Evolutionary conservation across 1,139 yeast genomes (phyloP).

Genomic region (Saccharomyces hybrid): DNA sequence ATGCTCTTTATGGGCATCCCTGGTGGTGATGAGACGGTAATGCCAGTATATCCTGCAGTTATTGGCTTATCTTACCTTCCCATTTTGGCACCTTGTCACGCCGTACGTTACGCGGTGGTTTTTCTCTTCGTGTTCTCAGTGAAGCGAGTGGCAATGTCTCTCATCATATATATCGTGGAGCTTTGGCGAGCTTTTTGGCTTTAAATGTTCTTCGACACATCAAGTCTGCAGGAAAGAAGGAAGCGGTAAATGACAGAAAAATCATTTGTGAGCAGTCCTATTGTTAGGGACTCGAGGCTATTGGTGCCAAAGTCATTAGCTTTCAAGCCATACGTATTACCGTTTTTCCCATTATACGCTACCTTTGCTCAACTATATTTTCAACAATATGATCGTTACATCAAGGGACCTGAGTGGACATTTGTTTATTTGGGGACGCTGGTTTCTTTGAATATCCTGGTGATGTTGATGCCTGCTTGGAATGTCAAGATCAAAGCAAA

Average conservation of each 20-base stretch:
- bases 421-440: slow-evolving; percentile 75
- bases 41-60: neutral
- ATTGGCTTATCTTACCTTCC: neutral
- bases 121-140: neutral
- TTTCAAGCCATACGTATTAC: slow-evolving; percentile 75
- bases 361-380: slow-evolving; percentile 58
- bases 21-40: neutral
- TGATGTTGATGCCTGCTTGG: slow-evolving; percentile 96
- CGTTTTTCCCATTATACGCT: slow-evolving; percentile 76
- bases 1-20: neutral
- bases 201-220: neutral
- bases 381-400: slow-evolving; percentile 67
- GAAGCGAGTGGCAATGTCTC: neutral
- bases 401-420: slow-evolving; percentile 74
- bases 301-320: slow-evolving; percentile 58
- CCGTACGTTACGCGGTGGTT: neutral
- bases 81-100: neutral
- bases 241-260: slow-evolving; percentile 16
- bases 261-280: slow-evolving; percentile 32
- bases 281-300: slow-evolving; percentile 41
- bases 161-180: neutral
- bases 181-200: neutral
- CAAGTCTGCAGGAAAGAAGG: neutral
- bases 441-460: slow-evolving; percentile 60
- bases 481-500: slow-evolving; percentile 59